Base-by-base conservation (phyloP, 2,329 filamentous ascomycete genomes). In the Pseudogymnoascus sp. region DNA sequence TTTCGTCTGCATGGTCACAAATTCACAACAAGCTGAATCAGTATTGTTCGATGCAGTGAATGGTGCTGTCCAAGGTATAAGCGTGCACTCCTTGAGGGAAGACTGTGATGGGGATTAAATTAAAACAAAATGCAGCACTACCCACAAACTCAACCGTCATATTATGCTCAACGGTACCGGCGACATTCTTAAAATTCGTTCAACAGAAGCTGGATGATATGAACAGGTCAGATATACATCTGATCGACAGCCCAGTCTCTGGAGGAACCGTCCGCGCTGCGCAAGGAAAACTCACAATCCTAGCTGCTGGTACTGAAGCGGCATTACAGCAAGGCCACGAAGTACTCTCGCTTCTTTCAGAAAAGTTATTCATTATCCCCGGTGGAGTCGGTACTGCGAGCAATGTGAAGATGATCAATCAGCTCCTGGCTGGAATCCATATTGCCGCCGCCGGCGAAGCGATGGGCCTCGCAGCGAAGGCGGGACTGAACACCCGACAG, bases 1-100 rank as follows among this genome's bases (percentile, higher is more conserved):
- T 72, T 85, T 87, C 70, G 81, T 91, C 31, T 86, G 86, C 73
- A 91, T 92, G 89, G 89, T 92, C 0, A 88, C 88, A 6, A 90
- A 87, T 0, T 84, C 87, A 1, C 80, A 83, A 42, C 89, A 91
- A 72, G 87, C 85, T 8, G 82, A 89, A 65, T 76, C 79, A 0
- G 86, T 88, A 0, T 76, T 92, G 1, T 85, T 91, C 66, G 83
- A 84, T 29, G 79, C 78, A 1, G 77, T 81, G 1, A 31, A 79
- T 53, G 80, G 84, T 2, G 86, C 79, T 11, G 73, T 81, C 21
- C 72, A 76, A 37, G 72, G 44, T 62, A 47, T 26, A 38, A 42
- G 13, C 47, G 8, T 31, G 47, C 47, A 53, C 24, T 16, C 47
- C 40, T 21, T 13, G 14, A 7, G n/a, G n/a, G 21, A 60, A 79